Evolutionary conservation across 495 filamentous ascomycete species (phyloP), one percentile per base, ranked within the genome.

Genomic region (Xanthoparmelia taractica): DNA sequence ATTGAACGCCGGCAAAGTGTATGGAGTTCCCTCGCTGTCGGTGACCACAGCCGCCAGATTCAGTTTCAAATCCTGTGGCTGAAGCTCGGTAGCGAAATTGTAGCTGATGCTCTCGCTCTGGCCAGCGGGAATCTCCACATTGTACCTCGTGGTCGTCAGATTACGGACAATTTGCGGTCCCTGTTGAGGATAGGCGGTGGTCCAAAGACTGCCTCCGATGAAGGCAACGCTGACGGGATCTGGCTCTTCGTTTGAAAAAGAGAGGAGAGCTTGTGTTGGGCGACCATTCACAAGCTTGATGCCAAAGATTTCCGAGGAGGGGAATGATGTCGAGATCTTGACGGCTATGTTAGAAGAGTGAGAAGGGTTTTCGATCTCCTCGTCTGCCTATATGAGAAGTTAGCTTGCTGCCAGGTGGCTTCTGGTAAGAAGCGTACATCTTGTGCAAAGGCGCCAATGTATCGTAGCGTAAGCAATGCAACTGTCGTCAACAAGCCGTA

Each of bases 251-350:
- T 98, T 98, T 74, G 80, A 81, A 72, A 97, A 79, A 65, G 87
- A 83, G 70, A 98, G 78, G 38, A 95, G 78, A 8, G 92, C 87
- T 73, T 85, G 82, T 58, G 91, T 96, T n/a, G 91, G 82, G 65
- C 87, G 84, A 70, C 91, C 90, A 72, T 98, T 98, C 78, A 97
- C 84, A 60, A 97, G 85, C 82, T 96, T 96, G 66, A 97, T 84
- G 66, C 94, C 94, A 68, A 96, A 96, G 77, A 96, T 87, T 77
- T 94, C 90, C 71, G 89, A 84, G 38, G 89, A 81, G 50, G 91
- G 90, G 83, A 97, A 98, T 61, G 83, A 83, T 55, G 91, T 85
- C 63, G 82, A 78, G 67, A 94, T 81, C 25, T 85, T 82, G 72
- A 96, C 85, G 66, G 88, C 86, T 61, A 96, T 79, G 64, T 83